Conservation (phyloP, 163 green algal genomes). For the Scenedesmus sp. region DNA sequence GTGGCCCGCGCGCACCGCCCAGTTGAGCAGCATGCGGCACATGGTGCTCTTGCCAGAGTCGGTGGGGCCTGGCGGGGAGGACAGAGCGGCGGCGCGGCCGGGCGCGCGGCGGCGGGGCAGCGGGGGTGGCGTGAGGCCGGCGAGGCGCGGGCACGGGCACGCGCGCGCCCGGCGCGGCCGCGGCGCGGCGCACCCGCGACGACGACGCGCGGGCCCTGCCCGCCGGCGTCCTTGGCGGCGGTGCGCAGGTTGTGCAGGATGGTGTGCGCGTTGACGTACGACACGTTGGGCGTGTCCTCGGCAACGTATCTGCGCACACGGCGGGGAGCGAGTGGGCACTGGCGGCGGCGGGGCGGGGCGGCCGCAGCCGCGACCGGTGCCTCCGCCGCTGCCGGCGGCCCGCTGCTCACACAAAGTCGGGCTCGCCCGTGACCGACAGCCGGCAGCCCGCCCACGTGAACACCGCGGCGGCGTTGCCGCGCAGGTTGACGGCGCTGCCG, state of each 20-base stretch:
- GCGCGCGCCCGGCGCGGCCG: too few relatives aligned
- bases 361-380: not conserved
- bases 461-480: conserved; percentile 21
- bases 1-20: conserved; percentile 80
- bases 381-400: not conserved
- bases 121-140: too few relatives aligned
- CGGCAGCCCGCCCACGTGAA: conserved; percentile 44
- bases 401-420: conserved; percentile 36
- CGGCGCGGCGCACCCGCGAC: too few relatives aligned
- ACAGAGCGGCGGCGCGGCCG: too few relatives aligned
- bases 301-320: conserved; percentile 74
- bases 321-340: not conserved
- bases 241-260: conserved; percentile 76
- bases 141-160: too few relatives aligned
- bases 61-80: too few relatives aligned
- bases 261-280: conserved; percentile 89
- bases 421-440: conserved; percentile 22
- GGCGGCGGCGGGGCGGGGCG: not conserved
- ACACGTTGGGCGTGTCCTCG: conserved; percentile 88
- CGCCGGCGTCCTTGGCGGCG: conserved; percentile 46
- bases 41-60: conserved; percentile 91
- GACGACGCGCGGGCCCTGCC: conserved; percentile 75
- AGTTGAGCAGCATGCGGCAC: conserved; percentile 90
- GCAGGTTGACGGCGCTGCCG: not conserved
- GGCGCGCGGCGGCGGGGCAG: too few relatives aligned